Base-by-base conservation (phyloP, 345 rosid genomes). In the Orychophragmus violaceus region DNA sequence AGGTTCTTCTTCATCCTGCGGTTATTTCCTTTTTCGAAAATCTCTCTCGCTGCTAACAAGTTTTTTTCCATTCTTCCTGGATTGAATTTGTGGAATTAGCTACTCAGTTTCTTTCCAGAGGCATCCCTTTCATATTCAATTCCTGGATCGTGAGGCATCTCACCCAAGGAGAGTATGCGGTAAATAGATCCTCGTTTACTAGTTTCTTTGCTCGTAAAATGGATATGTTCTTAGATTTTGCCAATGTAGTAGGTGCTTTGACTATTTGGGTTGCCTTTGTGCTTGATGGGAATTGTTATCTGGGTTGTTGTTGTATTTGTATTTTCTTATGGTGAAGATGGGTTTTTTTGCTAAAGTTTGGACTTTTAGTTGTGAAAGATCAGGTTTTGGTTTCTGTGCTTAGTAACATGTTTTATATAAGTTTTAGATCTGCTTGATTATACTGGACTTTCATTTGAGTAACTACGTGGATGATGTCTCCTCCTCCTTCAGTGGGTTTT, bases 71-170 rank as follows among this genome's bases (percentile, higher is more conserved):
- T 33, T 35, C 18, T 75, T 27, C 25, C 18, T 49, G 2, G n/a
- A 57, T 50, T 14, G 44, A 14, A 50, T 46, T 27, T 57, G 62
- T 61, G 62, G 19, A 12, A 58, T 64, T 73, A 85, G 93, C 89
- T 63, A 87, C 98, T 2, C 96, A 89, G 82, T 79, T 91, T 35
- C 65, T 87, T 50, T 88, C 97, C 22, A 83, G 96, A 71, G 94
- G 94, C 74, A 90, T 90, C 57, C 94, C 98, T 0, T 93, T 93
- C 60, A 68, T 88, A 30, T 88, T 90, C 81, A 94, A 88, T 75
- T 82, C 88, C 1, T 90, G 95, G 97, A 79, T 94, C 58, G 95
- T 90, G 27, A 80, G 96, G 82, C 88, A 81, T 79, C 88, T 89
- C 42, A 79, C 88, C 0, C 82, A 71, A 49, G 76, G 80, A 64